phyloP scores from a whole-genome alignment of 2,329 filamentous ascomycete genomes.

The Fusarium austroafricanum region DNA sequence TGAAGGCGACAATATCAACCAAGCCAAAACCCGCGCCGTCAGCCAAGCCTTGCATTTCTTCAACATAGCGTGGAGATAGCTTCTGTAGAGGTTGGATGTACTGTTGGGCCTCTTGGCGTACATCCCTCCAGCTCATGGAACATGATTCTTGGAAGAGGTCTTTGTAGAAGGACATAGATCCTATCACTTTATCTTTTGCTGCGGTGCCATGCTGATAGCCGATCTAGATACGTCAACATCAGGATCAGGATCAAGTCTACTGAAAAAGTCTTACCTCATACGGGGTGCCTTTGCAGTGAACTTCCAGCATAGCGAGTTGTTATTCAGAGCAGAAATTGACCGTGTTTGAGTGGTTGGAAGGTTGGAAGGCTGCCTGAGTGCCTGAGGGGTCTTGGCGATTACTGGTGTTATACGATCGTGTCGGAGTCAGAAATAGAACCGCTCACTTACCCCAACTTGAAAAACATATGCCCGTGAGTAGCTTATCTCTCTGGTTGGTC shows the following conservation, averaged over 20 bases:
- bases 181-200: constrained; percentile 20
- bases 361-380: no score
- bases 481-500: neutral
- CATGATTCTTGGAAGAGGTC: constrained; percentile 30
- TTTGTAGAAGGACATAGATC: constrained; percentile 34
- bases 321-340: accelerated
- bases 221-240: constrained; percentile 4
- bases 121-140: constrained; percentile 29
- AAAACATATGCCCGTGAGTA: neutral
- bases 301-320: constrained; percentile 12
- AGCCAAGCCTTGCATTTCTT: constrained; percentile 64
- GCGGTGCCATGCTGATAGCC: constrained; percentile 30
- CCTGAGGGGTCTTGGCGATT: no score
- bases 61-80: constrained; percentile 10
- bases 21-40: constrained; percentile 59
- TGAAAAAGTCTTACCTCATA: constrained; percentile 6
- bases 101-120: constrained; percentile 24
- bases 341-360: neutral
- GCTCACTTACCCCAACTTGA: constrained; percentile 9
- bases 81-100: constrained; percentile 24
- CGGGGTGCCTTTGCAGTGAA: constrained; percentile 23
- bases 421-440: neutral
- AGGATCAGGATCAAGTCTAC: neutral
- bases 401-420: neutral
- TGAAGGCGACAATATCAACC: constrained; percentile 67